phyloP scores from a whole-genome alignment of 116 monocot genomes.

The Trichopus zeylanicus region DNA sequence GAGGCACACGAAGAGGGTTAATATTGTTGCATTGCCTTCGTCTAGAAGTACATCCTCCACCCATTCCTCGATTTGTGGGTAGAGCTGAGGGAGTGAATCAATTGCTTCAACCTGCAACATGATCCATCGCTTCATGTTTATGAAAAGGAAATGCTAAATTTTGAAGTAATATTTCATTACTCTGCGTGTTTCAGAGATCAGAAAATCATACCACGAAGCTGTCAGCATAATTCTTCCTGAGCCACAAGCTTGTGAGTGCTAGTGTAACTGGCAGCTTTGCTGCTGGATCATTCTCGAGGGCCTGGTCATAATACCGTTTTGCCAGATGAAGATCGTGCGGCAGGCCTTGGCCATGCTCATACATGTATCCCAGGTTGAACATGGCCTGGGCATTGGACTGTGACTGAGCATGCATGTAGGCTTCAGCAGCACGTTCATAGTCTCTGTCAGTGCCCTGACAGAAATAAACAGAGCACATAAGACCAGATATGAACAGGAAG shows the following conservation, averaged over 20 bases:
- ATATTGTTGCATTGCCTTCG: conserved; percentile 82
- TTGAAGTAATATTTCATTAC: no score
- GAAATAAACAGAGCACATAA: neutral
- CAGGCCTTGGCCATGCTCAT: conserved; percentile 67
- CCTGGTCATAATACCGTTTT: conserved; percentile 91
- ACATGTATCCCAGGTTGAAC: conserved; percentile 74
- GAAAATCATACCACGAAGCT: conserved; percentile 54
- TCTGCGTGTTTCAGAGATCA: no score
- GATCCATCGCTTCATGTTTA: conserved; percentile 2
- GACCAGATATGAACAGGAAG: neutral
- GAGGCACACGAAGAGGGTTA: conserved; percentile 72
- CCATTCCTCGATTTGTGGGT: conserved; percentile 68
- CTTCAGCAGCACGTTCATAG: conserved; percentile 88
- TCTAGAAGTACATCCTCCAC: conserved; percentile 81
- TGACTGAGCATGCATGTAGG: conserved; percentile 79
- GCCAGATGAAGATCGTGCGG: conserved; percentile 91
- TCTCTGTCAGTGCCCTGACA: conserved; percentile 78
- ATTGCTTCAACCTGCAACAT: conserved; percentile 54
- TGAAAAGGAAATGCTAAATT: neutral
- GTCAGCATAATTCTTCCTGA: conserved; percentile 69
- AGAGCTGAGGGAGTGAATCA: conserved; percentile 70
- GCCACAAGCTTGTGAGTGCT: conserved; percentile 77
- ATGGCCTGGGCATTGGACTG: conserved; percentile 89
- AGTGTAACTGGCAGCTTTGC: conserved; percentile 88
- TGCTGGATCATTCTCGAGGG: conserved; percentile 55